phyloP scores from a whole-genome alignment of 257 asterid species.

The Galeopsis tetrahit region DNA sequence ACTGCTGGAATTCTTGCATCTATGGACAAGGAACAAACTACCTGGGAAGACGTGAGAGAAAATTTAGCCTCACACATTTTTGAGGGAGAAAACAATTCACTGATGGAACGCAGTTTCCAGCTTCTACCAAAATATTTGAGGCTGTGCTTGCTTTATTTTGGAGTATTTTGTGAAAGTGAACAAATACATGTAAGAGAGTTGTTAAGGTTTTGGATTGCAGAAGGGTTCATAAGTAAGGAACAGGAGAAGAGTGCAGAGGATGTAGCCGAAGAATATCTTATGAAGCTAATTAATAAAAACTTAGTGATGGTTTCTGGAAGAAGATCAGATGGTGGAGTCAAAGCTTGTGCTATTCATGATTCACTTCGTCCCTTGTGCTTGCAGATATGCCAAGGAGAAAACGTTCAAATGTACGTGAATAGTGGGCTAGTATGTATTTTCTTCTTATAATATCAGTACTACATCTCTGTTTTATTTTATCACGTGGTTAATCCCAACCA shows the following conservation, averaged over 20 bases:
- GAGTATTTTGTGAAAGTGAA: background rate
- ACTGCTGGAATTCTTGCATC: conserved; percentile 27
- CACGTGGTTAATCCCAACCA: too few species aligned
- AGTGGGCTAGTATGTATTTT: too few species aligned
- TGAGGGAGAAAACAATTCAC: background rate
- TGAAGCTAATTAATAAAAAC: background rate
- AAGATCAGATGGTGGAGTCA: conserved; percentile 7
- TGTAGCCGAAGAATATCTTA: conserved; percentile 4
- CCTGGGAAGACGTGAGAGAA: background rate
- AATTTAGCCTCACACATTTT: background rate
- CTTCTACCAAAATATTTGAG: background rate
- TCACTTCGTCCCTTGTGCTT: background rate
- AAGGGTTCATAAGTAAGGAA: conserved; percentile 6
- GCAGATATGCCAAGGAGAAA: background rate
- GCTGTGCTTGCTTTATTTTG: conserved; percentile 21
- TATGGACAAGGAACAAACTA: background rate
- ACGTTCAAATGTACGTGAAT: background rate
- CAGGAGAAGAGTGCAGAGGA: background rate
- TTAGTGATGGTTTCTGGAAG: background rate
- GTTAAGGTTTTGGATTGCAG: conserved; percentile 18
- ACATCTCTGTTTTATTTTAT: too few species aligned
- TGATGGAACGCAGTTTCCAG: conserved; percentile 12
- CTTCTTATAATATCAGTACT: too few species aligned
- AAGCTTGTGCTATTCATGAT: background rate
- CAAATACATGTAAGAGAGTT: background rate